Evolutionary conservation across 2,329 filamentous ascomycete genomes (phyloP).

Genomic region (Sclerotinia minor): DNA sequence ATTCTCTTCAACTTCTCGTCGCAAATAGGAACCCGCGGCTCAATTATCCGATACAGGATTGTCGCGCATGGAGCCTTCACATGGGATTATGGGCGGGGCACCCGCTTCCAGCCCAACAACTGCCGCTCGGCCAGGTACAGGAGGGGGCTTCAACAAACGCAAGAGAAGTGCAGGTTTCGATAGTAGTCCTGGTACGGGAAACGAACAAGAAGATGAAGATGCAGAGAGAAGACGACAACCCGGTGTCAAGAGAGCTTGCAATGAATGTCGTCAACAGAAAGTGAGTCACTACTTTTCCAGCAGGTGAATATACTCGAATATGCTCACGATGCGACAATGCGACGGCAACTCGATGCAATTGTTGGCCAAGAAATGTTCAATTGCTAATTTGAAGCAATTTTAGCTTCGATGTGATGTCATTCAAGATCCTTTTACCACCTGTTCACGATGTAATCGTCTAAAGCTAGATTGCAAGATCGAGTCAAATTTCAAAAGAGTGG

Average conservation of each 20-base stretch:
- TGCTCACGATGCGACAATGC: conserved; percentile 8
- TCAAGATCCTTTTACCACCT: conserved; percentile 76
- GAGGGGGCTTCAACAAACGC: conserved; percentile 49
- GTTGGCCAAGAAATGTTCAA: background rate
- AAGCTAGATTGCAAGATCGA: conserved; percentile 84
- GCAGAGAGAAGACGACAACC: conserved; percentile 64
- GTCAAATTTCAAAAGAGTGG: conserved; percentile 81
- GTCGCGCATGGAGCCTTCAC: conserved; percentile 37
- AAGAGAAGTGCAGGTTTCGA: conserved; percentile 59
- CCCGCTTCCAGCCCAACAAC: conserved; percentile 38
- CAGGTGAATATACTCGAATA: background rate
- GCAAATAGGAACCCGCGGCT: conserved; percentile 23
- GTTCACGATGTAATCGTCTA: conserved; percentile 75
- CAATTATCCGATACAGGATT: conserved; percentile 27
- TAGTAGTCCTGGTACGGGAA: conserved; percentile 60
- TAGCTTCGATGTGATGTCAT: conserved; percentile 82
- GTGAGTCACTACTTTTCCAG: conserved; percentile 50
- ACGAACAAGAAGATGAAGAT: conserved; percentile 56
- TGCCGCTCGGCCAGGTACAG: conserved; percentile 37
- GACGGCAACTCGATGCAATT: background rate
- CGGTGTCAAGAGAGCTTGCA: conserved; percentile 76
- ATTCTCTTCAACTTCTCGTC: conserved; percentile 23
- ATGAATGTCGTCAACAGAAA: conserved; percentile 84
- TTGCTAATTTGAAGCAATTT: conserved; percentile 26
- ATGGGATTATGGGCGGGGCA: conserved; percentile 30